Conservation (phyloP, 306 rosid species). For the Vachellia collinsii region DNA sequence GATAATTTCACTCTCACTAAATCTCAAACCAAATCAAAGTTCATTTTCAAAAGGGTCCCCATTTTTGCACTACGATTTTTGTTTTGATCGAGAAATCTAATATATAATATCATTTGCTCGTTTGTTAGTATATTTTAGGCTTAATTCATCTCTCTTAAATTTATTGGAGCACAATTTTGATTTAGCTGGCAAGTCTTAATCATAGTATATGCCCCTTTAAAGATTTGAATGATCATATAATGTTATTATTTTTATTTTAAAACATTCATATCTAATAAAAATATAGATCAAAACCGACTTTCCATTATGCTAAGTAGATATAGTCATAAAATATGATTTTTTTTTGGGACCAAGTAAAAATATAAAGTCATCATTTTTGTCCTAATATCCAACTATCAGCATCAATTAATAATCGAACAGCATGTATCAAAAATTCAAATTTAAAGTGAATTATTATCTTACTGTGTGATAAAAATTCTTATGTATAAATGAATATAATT, state of each 20-base stretch:
- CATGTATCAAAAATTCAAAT: not conserved
- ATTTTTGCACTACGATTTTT: not conserved
- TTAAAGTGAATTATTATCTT: not conserved
- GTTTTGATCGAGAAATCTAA: not conserved
- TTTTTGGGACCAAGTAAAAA: not conserved
- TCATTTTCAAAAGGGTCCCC: not conserved
- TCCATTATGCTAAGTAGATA: not conserved
- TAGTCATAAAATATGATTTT: not conserved
- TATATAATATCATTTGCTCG: not conserved
- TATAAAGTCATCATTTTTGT: not conserved
- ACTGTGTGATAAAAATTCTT: not conserved
- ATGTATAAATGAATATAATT: not conserved
- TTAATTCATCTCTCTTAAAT: not conserved
- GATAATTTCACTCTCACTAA: not conserved
- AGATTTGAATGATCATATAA: not conserved
- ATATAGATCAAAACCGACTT: not conserved
- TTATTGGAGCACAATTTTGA: not conserved
- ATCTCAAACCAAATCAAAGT: not conserved
- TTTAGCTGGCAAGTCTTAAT: not conserved
- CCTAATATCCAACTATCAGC: not conserved
- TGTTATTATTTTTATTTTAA: not conserved
- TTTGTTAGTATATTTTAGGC: not conserved
- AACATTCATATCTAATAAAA: not conserved
- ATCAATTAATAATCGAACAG: not conserved
- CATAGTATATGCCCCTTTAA: not conserved